Conservation (phyloP, 768 basidiomycete species). For the Rhizopogon vulgaris region DNA sequence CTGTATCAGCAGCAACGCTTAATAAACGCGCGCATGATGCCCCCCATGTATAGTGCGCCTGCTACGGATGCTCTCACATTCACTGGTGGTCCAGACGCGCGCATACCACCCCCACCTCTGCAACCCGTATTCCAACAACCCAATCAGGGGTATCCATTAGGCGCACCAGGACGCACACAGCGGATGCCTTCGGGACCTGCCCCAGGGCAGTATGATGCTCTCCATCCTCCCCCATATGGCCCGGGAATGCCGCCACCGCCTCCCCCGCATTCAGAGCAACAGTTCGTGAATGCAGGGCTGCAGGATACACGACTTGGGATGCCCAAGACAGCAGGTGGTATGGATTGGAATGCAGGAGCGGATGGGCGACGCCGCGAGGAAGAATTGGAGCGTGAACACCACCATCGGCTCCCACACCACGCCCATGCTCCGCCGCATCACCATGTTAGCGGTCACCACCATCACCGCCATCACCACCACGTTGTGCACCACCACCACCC, state of each 20-base stretch:
- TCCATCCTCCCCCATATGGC: not conserved
- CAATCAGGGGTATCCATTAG: not conserved
- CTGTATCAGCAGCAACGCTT: constrained; percentile 36
- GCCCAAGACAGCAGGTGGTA: constrained; percentile 25
- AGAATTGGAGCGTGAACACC: constrained; percentile 26
- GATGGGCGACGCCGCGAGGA: constrained; percentile 31
- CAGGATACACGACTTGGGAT: not conserved
- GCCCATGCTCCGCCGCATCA: constrained; percentile 23
- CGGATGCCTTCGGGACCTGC: not conserved
- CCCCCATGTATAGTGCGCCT: not conserved
- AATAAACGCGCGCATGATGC: constrained; percentile 3
- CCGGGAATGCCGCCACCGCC: constrained; percentile 1
- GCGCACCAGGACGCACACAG: not conserved
- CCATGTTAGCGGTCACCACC: constrained; percentile 28
- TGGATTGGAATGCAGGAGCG: constrained; percentile 29
- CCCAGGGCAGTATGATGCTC: not conserved
- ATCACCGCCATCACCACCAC: constrained; percentile 42
- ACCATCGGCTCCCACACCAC: constrained; percentile 26
- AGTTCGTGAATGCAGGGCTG: not conserved
- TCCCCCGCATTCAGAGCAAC: not conserved
- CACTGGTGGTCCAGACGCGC: constrained; percentile 14
- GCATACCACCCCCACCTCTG: not conserved
- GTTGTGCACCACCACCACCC: constrained; percentile 50
- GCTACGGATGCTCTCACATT: constrained; percentile 8
- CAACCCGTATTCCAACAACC: constrained; percentile 3